A percentile compares a stretch with the other conserved stretches of the same genome.
These are phyloP conservation scores for Pseudogymnoascus sp. DNA, from an alignment of 2,329 filamentous ascomycete species.

Conservation along the genomic window DNA sequence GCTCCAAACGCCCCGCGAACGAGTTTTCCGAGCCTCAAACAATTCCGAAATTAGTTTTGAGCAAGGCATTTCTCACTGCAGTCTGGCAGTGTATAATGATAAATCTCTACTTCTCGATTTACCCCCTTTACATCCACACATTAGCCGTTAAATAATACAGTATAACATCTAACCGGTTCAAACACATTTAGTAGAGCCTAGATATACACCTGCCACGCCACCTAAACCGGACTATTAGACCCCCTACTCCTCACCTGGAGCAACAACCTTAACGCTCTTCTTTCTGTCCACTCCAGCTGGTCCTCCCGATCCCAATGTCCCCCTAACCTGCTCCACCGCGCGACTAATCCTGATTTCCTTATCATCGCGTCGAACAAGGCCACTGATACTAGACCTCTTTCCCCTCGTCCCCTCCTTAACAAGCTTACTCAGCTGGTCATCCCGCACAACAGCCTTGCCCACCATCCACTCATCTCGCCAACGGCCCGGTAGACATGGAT, in stretches of 20 bases:
- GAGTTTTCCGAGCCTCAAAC: no score
- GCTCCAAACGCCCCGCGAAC: no score
- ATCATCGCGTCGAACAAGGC: conserved; percentile 37
- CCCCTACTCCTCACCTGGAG: conserved; percentile 20
- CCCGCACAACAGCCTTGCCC: conserved; percentile 12
- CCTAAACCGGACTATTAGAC: background rate
- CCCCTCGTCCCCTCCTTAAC: conserved; percentile 21
- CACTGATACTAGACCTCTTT: conserved; percentile 9
- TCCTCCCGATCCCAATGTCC: conserved; percentile 33
- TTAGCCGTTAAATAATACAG: background rate
- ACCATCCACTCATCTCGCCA: conserved; percentile 40
- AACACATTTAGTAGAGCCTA: background rate
- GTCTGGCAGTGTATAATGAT: background rate
- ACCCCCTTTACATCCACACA: background rate
- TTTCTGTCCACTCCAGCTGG: conserved; percentile 27
- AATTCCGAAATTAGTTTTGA: no score
- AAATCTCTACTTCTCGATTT: background rate
- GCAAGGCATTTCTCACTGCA: background rate
- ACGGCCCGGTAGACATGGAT: conserved; percentile 50
- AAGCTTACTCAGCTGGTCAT: conserved; percentile 31
- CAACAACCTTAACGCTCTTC: conserved; percentile 56
- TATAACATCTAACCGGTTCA: background rate
- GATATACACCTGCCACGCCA: background rate
- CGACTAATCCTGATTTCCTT: conserved; percentile 50
- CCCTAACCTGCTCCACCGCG: conserved; percentile 51